Evolutionary conservation across 257 asterid genomes (phyloP).

Genomic region (Penstemon barbatus): DNA sequence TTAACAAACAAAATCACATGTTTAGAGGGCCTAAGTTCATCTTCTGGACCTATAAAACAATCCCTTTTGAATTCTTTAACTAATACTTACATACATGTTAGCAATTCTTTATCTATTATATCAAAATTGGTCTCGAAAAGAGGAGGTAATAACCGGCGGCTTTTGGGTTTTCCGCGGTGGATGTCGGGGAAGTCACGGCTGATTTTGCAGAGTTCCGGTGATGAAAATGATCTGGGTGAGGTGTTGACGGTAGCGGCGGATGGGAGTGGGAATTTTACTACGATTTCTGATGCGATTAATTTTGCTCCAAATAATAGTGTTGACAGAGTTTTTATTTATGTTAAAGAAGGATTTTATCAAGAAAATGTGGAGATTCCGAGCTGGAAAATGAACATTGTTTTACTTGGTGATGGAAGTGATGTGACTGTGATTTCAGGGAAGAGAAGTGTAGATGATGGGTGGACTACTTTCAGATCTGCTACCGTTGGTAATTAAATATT

Average conservation of each 20-base stretch:
- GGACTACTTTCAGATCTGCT: conserved; percentile 97
- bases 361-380: conserved; percentile 84
- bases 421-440: conserved; percentile 57
- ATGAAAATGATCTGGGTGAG: conserved; percentile 43
- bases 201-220: conserved; percentile 45
- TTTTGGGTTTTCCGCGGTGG: conserved; percentile 66
- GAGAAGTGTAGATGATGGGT: conserved; percentile 66
- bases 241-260: conserved; percentile 71
- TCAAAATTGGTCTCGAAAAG: conserved; percentile 28
- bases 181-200: conserved; percentile 43
- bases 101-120: conserved; percentile 66
- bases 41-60: conserved; percentile 58
- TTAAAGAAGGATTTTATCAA: conserved; percentile 63
- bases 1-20: conserved; percentile 74
- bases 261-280: conserved; percentile 69
- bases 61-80: conserved; percentile 42
- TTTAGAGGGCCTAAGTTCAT: conserved; percentile 63
- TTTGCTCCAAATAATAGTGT: conserved; percentile 65
- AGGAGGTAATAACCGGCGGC: conserved; percentile 41
- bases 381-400: conserved; percentile 69
- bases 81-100: conserved; percentile 51
- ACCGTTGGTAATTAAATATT: conserved; percentile 59
- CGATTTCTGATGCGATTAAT: conserved; percentile 57
- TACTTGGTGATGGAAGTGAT: conserved; percentile 81
- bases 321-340: conserved; percentile 50